Evolutionary conservation across 805 yeast genomes (phyloP), one percentile per base, ranked within the genome.

Genomic region (Candida berthetii): DNA sequence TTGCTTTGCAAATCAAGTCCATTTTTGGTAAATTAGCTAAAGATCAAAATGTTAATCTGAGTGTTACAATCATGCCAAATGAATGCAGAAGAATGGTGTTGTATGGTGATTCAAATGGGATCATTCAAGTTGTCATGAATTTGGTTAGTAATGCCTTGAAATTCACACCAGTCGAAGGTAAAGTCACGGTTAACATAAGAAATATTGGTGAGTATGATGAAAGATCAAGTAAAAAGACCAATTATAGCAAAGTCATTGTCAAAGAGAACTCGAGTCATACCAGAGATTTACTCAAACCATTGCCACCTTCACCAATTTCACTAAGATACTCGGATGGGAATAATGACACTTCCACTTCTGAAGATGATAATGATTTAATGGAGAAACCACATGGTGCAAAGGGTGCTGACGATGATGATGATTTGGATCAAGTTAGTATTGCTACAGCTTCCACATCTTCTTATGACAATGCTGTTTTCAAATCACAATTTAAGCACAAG

Each of bases 121-220:
- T 93, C 34, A 78, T 87, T 42, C 99, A 91, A 60, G 83, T 93
- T 38, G 81, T 91, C 7, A 89, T 91, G 90, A 93, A 93, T 54
- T 68, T 93, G 42, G 93, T 91, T 9, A 83, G 95, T 15, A 91
- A 93, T 62, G 81, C 96, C 0, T 68, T 93, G 52, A 93, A 93
- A 59, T 93, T 93, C 54, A 90, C 98, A 0, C 96, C 96, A 0
- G 84, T 80, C 15, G 86, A 87, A 44, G 98, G 97, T 2, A 72
- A 75, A 14, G 95, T 90, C 11, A 71, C 72, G 24, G 86, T 87
- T 8, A 58, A 69, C 1, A 74, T 84, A 48, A 74, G 69, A 46
- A 58, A 82, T n/a, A 42, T 82, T 16, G 93, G 93, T 32, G 85
- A 80, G 54, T 85, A 82, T 54, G 93, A 84, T 53, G 72, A 67